Evolutionary conservation across 768 basidiomycete genomes (phyloP).

Genomic region (Pholiota conissans): DNA sequence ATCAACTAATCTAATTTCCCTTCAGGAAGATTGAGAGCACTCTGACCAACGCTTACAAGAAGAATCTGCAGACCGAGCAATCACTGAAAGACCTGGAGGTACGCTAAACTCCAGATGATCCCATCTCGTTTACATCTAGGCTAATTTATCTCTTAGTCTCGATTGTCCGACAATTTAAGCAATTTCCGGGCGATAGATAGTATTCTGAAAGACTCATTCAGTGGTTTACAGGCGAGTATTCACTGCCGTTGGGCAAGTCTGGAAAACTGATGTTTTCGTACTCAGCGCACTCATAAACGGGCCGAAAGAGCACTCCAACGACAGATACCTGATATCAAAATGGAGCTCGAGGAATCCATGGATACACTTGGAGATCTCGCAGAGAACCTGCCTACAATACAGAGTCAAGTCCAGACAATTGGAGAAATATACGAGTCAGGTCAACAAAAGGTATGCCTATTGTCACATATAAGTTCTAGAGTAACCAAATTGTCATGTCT

Average conservation of each 20-base stretch:
- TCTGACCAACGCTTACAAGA: slow-evolving; percentile 46
- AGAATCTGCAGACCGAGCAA: slow-evolving; percentile 48
- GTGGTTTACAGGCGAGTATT: slow-evolving; percentile 55
- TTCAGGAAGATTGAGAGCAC: slow-evolving; percentile 46
- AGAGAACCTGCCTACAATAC: slow-evolving; percentile 59
- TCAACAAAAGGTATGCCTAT: slow-evolving; percentile 50
- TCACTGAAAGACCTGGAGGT: slow-evolving; percentile 68
- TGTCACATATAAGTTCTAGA: background rate
- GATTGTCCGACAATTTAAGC: slow-evolving; percentile 67
- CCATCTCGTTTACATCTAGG: background rate
- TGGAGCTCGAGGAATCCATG: slow-evolving; percentile 62
- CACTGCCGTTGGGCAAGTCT: background rate
- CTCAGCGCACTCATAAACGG: slow-evolving; percentile 56
- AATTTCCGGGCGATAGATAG: slow-evolving; percentile 76
- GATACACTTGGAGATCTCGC: slow-evolving; percentile 57
- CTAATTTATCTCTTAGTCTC: slow-evolving; percentile 40
- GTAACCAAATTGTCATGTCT: background rate
- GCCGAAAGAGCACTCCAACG: slow-evolving; percentile 56
- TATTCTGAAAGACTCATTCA: slow-evolving; percentile 63
- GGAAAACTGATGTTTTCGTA: background rate
- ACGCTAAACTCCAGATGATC: slow-evolving; percentile 2
- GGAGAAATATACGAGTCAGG: slow-evolving; percentile 72
- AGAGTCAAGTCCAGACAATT: slow-evolving; percentile 61
- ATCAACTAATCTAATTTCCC: slow-evolving; percentile 1
- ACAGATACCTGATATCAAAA: slow-evolving; percentile 63